Base-by-base conservation (phyloP, 139 green algal genomes). In the Micractinium sp. region DNA sequence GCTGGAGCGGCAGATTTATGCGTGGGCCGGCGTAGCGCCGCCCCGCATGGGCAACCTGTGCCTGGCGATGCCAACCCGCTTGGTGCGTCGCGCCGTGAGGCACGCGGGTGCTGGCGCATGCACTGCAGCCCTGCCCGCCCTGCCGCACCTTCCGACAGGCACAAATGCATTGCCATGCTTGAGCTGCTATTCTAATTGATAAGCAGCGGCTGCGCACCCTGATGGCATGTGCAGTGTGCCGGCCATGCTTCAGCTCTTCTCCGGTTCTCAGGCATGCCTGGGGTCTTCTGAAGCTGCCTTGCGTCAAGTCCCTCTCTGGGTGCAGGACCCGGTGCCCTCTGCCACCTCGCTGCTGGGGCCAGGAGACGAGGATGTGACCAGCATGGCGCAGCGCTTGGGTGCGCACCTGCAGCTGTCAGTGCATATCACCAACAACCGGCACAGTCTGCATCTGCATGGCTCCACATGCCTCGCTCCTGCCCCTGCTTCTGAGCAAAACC, bases 321-420 rank as follows among this genome's bases (percentile, higher is more conserved):
- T 86, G 63, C 83, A 91, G 89, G 69, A 79, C 75, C 35, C 74
- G 2, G 15, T 69, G 20, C 82, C 89, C 4, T 38, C 89, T 36
- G 89, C 74, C 31, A 87, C 89, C 1, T 86, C 89, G 18, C 83
- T 92, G 36, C 56, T 92, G 31, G 47, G 78, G 29, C 16, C 66
- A 31, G 88, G 63, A 20, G 88, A 89, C 20, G 53, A 82, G 9
- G 83, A 87, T 23, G 25, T 66, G 15, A 36, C 33, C n/a, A 82
- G 77, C 77, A 91, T 91, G 88, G 60, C 88, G 39, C 88, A 91
- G 41, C 75, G 88, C 15, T 47, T 91, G 71, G 82, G 88, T 85
- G 29, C 18, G 66, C 12, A 35, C 16, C 14, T 27, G 80, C 12
- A 14, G 2, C 31, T n/a, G 15, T 12, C 22, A 23, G 27, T 22